Evolutionary conservation across 1,284 basidiomycete species (phyloP).

Genomic region (Schizopora paradoxa): DNA sequence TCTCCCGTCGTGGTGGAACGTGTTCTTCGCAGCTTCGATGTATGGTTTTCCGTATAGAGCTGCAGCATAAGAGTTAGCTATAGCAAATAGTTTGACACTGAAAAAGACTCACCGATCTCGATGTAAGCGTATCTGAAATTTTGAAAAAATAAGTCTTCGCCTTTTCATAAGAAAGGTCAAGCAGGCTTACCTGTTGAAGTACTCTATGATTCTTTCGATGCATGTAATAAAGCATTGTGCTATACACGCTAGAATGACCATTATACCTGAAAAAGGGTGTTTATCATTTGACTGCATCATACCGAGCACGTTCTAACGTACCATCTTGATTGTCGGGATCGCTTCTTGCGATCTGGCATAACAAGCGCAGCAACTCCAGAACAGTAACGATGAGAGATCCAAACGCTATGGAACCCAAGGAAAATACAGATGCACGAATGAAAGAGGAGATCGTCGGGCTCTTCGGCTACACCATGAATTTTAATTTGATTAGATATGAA

Average conservation of each 20-base stretch:
- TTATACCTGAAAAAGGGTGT: conserved; percentile 43
- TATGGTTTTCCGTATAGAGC: conserved; percentile 87
- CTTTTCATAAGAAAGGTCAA: conserved; percentile 5
- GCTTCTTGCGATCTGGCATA: conserved; percentile 61
- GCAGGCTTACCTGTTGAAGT: conserved; percentile 68
- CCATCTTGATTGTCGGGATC: conserved; percentile 67
- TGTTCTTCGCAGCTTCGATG: conserved; percentile 82
- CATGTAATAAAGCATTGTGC: conserved; percentile 78
- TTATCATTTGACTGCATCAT: not conserved
- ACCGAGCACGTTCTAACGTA: not conserved
- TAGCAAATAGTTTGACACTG: conserved; percentile 9
- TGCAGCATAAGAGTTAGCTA: conserved; percentile 22
- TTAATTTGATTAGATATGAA: too few species aligned
- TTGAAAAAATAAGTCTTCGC: conserved; percentile 2
- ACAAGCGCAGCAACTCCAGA: conserved; percentile 68
- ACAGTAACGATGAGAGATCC: conserved; percentile 87
- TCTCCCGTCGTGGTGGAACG: too few species aligned
- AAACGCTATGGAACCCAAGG: conserved; percentile 86
- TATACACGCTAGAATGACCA: conserved; percentile 71
- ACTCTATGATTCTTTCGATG: conserved; percentile 67
- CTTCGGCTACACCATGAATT: conserved; percentile 45
- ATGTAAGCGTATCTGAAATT: conserved; percentile 70
- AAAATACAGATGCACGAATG: conserved; percentile 76
- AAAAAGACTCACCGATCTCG: conserved; percentile 54
- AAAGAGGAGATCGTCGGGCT: conserved; percentile 72